These are phyloP conservation scores for Penicillium sp. DNA, from an alignment of 2,329 filamentous ascomycete species.

Conservation along the genomic window DNA sequence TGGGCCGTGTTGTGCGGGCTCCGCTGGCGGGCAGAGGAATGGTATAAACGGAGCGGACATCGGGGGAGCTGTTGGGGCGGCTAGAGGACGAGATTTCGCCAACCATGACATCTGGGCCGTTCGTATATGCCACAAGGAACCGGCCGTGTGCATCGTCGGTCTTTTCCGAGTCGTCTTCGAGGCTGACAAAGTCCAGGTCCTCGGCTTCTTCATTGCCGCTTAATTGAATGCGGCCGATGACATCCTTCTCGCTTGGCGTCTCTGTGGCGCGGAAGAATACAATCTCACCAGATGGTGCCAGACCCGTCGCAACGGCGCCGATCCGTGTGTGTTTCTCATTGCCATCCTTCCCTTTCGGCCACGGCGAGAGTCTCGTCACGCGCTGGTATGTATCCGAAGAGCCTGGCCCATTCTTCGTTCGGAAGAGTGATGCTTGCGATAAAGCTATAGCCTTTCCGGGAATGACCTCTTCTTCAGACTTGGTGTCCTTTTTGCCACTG, in stretches of 20 bases:
- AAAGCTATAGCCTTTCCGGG: slow-evolving; percentile 45
- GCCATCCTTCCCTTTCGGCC: slow-evolving; percentile 38
- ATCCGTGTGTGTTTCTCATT: slow-evolving; percentile 59
- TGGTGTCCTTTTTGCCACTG: slow-evolving; percentile 18
- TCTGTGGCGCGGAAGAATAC: slow-evolving; percentile 72
- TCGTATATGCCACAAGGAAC: slow-evolving; percentile 76
- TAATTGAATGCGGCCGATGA: slow-evolving; percentile 56
- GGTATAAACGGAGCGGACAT: slow-evolving; percentile 41
- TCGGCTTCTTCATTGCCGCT: slow-evolving; percentile 53
- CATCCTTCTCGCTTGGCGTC: slow-evolving; percentile 51
- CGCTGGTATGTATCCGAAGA: slow-evolving; percentile 59
- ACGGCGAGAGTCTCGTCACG: slow-evolving; percentile 57
- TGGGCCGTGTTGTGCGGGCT: slow-evolving; percentile 42
- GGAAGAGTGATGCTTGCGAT: slow-evolving; percentile 55
- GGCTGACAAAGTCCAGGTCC: slow-evolving; percentile 44
- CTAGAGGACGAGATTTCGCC: slow-evolving; percentile 58
- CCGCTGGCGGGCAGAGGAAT: slow-evolving; percentile 41
- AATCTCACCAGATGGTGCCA: slow-evolving; percentile 74
- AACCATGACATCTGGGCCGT: slow-evolving; percentile 71
- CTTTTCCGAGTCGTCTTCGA: slow-evolving; percentile 26
- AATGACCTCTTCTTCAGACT: slow-evolving; percentile 12
- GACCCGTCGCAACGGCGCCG: slow-evolving; percentile 74
- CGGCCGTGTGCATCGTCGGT: slow-evolving; percentile 28
- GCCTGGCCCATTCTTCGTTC: slow-evolving; percentile 33
- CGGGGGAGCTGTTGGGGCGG: slow-evolving; percentile 42